Conservation (phyloP, 768 basidiomycete species). For the Rhodocollybia butyracea region DNA sequence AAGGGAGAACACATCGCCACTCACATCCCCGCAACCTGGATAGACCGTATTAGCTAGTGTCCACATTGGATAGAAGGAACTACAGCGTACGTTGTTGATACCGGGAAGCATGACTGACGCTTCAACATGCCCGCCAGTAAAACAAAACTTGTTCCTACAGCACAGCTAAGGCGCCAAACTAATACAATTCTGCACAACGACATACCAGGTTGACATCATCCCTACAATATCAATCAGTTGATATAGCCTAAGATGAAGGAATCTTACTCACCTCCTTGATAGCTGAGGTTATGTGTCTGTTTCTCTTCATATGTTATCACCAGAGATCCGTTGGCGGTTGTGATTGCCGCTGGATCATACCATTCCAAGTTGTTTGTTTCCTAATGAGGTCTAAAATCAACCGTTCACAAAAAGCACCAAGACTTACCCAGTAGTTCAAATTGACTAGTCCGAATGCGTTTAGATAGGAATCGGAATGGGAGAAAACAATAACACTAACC, state of each 20-base stretch:
- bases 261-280: constrained; percentile 57
- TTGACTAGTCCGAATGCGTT: constrained; percentile 50
- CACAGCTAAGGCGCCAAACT: too few species aligned
- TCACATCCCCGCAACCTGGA: constrained; percentile 42
- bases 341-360: constrained; percentile 79
- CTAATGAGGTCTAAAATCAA: constrained; percentile 33
- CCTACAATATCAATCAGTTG: constrained; percentile 24
- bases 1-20: constrained; percentile 84
- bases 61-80: constrained; percentile 27
- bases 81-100: constrained; percentile 56
- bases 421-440: constrained; percentile 67
- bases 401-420: not conserved
- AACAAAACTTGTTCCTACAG: constrained; percentile 94
- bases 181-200: too few species aligned
- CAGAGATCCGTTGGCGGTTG: constrained; percentile 67
- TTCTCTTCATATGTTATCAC: constrained; percentile 64
- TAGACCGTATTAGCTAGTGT: not conserved
- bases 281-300: constrained; percentile 63
- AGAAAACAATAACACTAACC: constrained; percentile 7
- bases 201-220: constrained; percentile 46
- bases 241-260: constrained; percentile 12
- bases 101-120: constrained; percentile 63
- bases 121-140: constrained; percentile 80
- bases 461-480: constrained; percentile 10
- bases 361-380: constrained; percentile 76